phyloP scores from a whole-genome alignment of 2,329 filamentous ascomycete genomes.

The Phyllosticta capitalensis region DNA sequence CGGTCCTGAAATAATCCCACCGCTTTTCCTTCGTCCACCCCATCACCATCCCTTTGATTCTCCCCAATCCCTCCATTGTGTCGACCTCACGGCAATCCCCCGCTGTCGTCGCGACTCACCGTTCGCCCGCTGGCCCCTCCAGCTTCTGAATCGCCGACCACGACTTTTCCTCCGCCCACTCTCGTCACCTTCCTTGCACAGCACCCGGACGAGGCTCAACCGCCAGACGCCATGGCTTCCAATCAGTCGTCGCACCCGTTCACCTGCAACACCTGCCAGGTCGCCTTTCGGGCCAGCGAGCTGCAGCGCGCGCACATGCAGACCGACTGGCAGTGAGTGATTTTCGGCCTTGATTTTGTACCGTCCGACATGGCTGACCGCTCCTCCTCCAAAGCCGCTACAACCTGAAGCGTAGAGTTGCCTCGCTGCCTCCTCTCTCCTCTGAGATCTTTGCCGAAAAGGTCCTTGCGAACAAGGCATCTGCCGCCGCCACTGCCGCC shows the following conservation, averaged over 20 bases:
- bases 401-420: constrained; percentile 90
- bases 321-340: constrained; percentile 90
- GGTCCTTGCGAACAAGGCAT: constrained; percentile 81
- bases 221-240: constrained; percentile 23
- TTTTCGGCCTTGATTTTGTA: not conserved
- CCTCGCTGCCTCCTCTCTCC: constrained; percentile 78
- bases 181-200: no score
- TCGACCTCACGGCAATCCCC: constrained; percentile 1
- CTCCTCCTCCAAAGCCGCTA: constrained; percentile 54
- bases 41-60: not conserved
- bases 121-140: constrained; percentile 4
- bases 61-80: not conserved
- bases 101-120: constrained; percentile 5
- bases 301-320: constrained; percentile 94
- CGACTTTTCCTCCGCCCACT: constrained; percentile 8
- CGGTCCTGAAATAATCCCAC: not conserved
- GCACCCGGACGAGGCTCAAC: not conserved
- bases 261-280: constrained; percentile 96
- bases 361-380: not conserved
- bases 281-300: constrained; percentile 90
- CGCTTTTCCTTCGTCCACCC: not conserved
- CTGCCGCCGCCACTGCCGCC: constrained; percentile 72
- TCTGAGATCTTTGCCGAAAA: constrained; percentile 94
- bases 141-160: not conserved
- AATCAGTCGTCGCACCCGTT: constrained; percentile 59